Conservation (phyloP, 129 eudicot species). For the Centaurea solstitialis region DNA sequence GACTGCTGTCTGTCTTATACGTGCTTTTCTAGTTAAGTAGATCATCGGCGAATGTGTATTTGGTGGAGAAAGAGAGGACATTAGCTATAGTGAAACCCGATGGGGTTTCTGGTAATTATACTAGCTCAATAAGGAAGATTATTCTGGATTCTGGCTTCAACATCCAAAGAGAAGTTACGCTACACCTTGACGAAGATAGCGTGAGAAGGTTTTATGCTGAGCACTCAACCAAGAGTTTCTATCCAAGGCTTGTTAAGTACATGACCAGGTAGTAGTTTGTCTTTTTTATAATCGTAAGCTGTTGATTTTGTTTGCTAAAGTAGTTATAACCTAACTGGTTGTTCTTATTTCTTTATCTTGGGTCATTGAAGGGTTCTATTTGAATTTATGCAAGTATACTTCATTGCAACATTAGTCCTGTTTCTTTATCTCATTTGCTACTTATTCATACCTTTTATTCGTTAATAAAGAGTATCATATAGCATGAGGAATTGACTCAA, state of each 20-base stretch:
- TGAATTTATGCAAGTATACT: background rate
- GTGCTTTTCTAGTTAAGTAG: slow-evolving; percentile 28
- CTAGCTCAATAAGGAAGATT: slow-evolving; percentile 37
- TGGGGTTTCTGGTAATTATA: slow-evolving; percentile 66
- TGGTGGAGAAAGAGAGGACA: slow-evolving; percentile 52
- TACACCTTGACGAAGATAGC: slow-evolving; percentile 50
- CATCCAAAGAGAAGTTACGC: slow-evolving; percentile 40
- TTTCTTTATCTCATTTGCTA: background rate
- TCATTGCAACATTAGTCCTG: background rate
- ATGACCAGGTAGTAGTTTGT: slow-evolving; percentile 64
- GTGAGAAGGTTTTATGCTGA: slow-evolving; percentile 65
- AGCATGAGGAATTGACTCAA: background rate
- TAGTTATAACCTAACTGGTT: background rate
- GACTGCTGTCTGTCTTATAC: slow-evolving; percentile 2
- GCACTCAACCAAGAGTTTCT: slow-evolving; percentile 73
- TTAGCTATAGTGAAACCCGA: slow-evolving; percentile 92
- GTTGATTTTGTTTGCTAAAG: background rate
- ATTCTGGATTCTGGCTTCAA: slow-evolving; percentile 66
- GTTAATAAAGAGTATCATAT: background rate
- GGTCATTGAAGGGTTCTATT: background rate
- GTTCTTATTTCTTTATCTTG: background rate
- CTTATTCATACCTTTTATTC: background rate
- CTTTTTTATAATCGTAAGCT: background rate
- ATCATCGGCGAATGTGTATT: slow-evolving; percentile 36
- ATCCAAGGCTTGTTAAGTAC: slow-evolving; percentile 66